These are phyloP conservation scores for Kazachstania sp. DNA, from an alignment of 1,139 yeast species.

Conservation along the genomic window DNA sequence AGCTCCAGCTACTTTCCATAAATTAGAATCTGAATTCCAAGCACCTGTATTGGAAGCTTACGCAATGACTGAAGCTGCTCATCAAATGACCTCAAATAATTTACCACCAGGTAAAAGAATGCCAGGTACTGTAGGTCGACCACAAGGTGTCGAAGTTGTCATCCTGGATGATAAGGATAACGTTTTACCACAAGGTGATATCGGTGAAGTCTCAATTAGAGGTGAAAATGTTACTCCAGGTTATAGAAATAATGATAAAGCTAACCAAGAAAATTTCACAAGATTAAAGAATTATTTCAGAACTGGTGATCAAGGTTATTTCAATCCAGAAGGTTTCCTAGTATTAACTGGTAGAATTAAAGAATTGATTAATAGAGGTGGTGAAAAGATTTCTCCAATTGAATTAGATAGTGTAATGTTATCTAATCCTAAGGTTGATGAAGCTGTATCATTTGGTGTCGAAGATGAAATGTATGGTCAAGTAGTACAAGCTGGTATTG, in stretches of 20 bases:
- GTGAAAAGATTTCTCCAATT: conserved; percentile 61
- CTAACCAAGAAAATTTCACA: conserved; percentile 56
- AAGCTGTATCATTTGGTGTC: conserved; percentile 62
- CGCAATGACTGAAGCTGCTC: conserved; percentile 69
- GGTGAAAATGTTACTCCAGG: conserved; percentile 66
- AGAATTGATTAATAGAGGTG: conserved; percentile 61
- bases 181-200: conserved; percentile 39
- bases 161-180: conserved; percentile 44
- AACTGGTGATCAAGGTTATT: conserved; percentile 63
- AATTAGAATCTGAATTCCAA: conserved; percentile 45
- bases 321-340: conserved; percentile 51
- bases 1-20: conserved; percentile 52
- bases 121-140: conserved; percentile 64
- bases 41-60: conserved; percentile 67
- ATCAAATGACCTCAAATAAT: conserved; percentile 64
- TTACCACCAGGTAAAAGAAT: conserved; percentile 54
- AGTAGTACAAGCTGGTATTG: conserved; percentile 57
- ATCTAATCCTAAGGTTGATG: conserved; percentile 48
- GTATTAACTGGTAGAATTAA: conserved; percentile 57
- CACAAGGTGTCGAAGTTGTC: conserved; percentile 56
- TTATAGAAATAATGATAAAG: conserved; percentile 57
- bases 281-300: conserved; percentile 47
- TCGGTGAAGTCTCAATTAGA: conserved; percentile 58
- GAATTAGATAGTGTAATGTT: conserved; percentile 53
- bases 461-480: conserved; percentile 59